Evolutionary conservation across 768 basidiomycete species (phyloP).

Genomic region (Cyclocybe cylindracea): DNA sequence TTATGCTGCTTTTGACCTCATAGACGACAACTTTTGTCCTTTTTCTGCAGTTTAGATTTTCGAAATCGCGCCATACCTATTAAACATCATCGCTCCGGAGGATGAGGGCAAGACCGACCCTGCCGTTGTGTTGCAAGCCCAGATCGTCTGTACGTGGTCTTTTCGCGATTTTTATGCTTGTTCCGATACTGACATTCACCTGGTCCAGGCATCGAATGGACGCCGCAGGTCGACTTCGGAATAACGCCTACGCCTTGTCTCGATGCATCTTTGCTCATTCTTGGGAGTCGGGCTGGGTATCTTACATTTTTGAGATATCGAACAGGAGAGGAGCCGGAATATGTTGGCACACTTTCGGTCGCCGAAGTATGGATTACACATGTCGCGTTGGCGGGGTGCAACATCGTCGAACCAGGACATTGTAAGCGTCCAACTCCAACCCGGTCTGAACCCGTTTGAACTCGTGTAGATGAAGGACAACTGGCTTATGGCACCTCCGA

Average conservation of each 20-base stretch:
- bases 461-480: slow-evolving; percentile 48
- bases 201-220: slow-evolving; percentile 67
- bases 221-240: slow-evolving; percentile 58
- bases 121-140: slow-evolving; percentile 46
- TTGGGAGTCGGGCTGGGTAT: slow-evolving; percentile 68
- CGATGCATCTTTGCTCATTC: slow-evolving; percentile 68
- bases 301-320: slow-evolving; percentile 49
- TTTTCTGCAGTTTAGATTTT: slow-evolving; percentile 38
- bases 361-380: slow-evolving; percentile 66
- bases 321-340: slow-evolving; percentile 23
- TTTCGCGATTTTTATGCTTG: not conserved
- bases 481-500: slow-evolving; percentile 61
- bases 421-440: slow-evolving; percentile 32
- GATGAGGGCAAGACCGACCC: slow-evolving; percentile 21
- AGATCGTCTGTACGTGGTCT: slow-evolving; percentile 53
- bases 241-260: slow-evolving; percentile 45
- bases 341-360: slow-evolving; percentile 42
- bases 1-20: not conserved
- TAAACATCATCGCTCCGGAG: slow-evolving; percentile 26
- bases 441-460: not conserved
- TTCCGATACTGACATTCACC: not conserved
- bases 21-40: not conserved
- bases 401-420: slow-evolving; percentile 27
- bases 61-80: slow-evolving; percentile 55
- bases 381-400: slow-evolving; percentile 63